Evolutionary conservation across 176 grass and related monocot species (phyloP), one percentile per base, ranked within the genome.

Genomic region (Saccharum officinarum): DNA sequence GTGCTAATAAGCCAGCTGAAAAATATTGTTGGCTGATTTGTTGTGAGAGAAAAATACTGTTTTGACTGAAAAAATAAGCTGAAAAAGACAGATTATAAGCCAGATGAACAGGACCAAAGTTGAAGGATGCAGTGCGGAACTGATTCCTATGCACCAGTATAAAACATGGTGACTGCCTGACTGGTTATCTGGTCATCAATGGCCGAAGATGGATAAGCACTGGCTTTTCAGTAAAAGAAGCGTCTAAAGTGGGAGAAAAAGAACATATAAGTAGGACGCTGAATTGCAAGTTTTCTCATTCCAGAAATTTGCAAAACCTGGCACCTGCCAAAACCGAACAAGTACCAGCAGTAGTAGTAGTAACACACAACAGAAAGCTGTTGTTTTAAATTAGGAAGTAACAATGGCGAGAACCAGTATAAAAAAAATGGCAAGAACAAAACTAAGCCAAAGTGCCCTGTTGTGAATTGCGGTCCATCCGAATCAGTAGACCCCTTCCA

Each of bases 251-350:
- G 7, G 7, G 5, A 3, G 3, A 6, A 23, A 11, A 23, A n/a
- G 10, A 20, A 5, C 1, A 49, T 10, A 17, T 1, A 45, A 28
- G 0, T 2, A 14, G 31, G 14, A 59, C 3, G 13, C n/a, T 15
- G 17, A 50, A 34, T 61, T 55, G 45, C 69, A 42, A 63, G 33
- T 1, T n/a, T 3, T 16, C 42, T n/a, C 18, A 23, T 81, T 49
- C 2, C 17, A 7, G 54, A 39, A 34, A 71, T 36, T 10, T 8
- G 10, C 17, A 26, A 79, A 62, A 55, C 3, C 6, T 15, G 57
- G 22, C 57, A 57, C 23, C 75, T 87, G 46, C 47, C 70, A 11
- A 8, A 20, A 26, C 42, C 28, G 17, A 82, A 82, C 71, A 47
- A 12, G 45, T 34, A 31, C 31, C 52, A 55, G 6, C 22, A 22